Evolutionary conservation across 2,329 filamentous ascomycete species (phyloP).

Genomic region (Epicoccum sorghinum): DNA sequence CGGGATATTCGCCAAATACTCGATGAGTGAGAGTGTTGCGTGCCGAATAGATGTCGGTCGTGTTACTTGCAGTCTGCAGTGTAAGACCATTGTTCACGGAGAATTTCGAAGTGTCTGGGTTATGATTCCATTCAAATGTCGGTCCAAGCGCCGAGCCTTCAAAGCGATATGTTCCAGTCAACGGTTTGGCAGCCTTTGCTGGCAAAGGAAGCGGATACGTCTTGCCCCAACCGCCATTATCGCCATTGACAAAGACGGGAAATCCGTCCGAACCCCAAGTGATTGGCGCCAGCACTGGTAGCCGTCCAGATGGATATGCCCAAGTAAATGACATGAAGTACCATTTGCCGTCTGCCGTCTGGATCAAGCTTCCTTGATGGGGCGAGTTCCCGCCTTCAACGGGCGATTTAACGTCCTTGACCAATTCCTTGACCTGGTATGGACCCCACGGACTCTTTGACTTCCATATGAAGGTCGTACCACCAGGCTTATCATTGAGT

Average conservation of each 20-base stretch:
- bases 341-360: slow-evolving; percentile 59
- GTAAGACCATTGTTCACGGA: slow-evolving; percentile 50
- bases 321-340: slow-evolving; percentile 63
- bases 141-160: slow-evolving; percentile 47
- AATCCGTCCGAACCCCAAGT: slow-evolving; percentile 59
- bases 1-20: slow-evolving; percentile 39
- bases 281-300: slow-evolving; percentile 62
- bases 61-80: slow-evolving; percentile 56
- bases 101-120: slow-evolving; percentile 57
- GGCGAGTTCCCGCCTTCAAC: slow-evolving; percentile 51
- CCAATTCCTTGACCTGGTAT: slow-evolving; percentile 54
- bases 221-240: slow-evolving; percentile 54
- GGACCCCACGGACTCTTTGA: slow-evolving; percentile 57
- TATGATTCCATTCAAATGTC: slow-evolving; percentile 65
- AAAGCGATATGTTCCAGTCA: slow-evolving; percentile 54
- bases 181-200: slow-evolving; percentile 9
- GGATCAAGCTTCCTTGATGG: slow-evolving; percentile 61
- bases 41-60: slow-evolving; percentile 52
- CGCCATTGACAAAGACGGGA: slow-evolving; percentile 45
- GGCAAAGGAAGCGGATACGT: slow-evolving; percentile 42
- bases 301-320: slow-evolving; percentile 59
- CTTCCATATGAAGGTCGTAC: slow-evolving; percentile 54
- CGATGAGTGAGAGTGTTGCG: slow-evolving; percentile 47
- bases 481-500: slow-evolving; percentile 52
- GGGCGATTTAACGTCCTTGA: slow-evolving; percentile 47